Evolutionary conservation across 1,139 yeast genomes (phyloP), one percentile per base, ranked within the genome.

Genomic region (Zygosaccharomyces pseudobailii): DNA sequence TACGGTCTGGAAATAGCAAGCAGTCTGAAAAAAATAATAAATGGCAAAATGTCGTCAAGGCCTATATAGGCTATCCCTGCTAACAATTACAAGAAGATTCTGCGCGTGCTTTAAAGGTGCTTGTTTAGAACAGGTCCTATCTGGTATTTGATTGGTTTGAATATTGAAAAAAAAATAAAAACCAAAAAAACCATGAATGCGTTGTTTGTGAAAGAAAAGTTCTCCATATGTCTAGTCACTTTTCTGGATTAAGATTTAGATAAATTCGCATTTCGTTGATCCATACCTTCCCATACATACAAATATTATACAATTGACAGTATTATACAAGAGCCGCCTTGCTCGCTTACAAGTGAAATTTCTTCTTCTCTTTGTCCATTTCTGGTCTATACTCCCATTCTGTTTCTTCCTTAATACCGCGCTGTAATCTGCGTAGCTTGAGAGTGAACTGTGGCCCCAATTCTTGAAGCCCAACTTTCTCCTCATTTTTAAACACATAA

Each of bases 321-420:
- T 30, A 30, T 30, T 30, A 30, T 30, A 30, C 33, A 30, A 30
- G 33, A 30, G 33, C 10, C 19, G 33, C 19, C 33, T 22, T 21
- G 30, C 20, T 7, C 32, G 41, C 69, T 70, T 73, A 90, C 58
- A 90, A 72, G 65, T 88, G 85, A 66, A 92, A 92, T 78, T 87
- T 88, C 70, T 82, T 82, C 81, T 89, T 92, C 66, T 92, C 97
- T 63, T 85, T 83, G 68, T 92, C 97, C 97, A 92, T 90, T 56
- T 87, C 95, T 10, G 97, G 84, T 58, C 87, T 80, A 70, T 89
- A 95, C 69, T 92, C 97, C 97, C 97, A 92, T 62, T 88, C 96
- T 27, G 87, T 76, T 59, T 92, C 97, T 55, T 88, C 95, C 62
- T 83, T 82, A 59, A 92, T 77, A 40, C 97, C 98, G 71, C 82